Conservation (phyloP, 768 basidiomycete species). For the Candolleomyces efflorescens region DNA sequence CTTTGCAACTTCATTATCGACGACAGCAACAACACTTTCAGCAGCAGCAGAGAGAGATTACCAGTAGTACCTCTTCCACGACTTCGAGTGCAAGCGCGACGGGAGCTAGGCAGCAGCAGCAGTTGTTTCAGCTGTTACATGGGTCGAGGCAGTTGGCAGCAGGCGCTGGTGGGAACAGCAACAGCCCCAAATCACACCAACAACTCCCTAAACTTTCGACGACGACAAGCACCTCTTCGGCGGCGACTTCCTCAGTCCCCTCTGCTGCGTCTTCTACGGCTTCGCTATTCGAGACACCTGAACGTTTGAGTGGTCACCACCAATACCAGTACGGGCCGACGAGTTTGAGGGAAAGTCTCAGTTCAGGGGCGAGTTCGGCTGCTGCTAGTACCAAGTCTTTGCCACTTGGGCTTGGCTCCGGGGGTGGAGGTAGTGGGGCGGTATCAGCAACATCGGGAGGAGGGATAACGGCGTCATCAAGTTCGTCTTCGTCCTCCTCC, state of each 20-base stretch:
- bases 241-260: neutral
- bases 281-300: neutral
- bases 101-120: neutral
- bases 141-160: constrained; percentile 2
- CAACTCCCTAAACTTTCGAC: neutral
- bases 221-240: neutral
- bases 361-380: constrained; percentile 3
- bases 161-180: neutral
- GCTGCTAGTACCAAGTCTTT: constrained; percentile 4
- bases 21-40: neutral
- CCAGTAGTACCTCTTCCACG: too few species aligned
- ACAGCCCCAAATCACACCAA: constrained; percentile 4
- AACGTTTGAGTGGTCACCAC: neutral
- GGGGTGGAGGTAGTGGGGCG: neutral
- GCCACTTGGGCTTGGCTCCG: neutral
- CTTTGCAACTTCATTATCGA: neutral
- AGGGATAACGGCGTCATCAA: too few species aligned
- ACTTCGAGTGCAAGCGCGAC: too few species aligned
- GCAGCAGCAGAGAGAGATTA: too few species aligned
- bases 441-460: too few species aligned
- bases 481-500: too few species aligned
- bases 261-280: neutral
- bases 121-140: constrained; percentile 7
- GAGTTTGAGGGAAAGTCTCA: neutral
- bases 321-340: neutral